A percentile compares a stretch with the other conserved stretches of the same genome.
phyloP scores from a whole-genome alignment of 129 eudicot genomes.

The Arctium minus region DNA sequence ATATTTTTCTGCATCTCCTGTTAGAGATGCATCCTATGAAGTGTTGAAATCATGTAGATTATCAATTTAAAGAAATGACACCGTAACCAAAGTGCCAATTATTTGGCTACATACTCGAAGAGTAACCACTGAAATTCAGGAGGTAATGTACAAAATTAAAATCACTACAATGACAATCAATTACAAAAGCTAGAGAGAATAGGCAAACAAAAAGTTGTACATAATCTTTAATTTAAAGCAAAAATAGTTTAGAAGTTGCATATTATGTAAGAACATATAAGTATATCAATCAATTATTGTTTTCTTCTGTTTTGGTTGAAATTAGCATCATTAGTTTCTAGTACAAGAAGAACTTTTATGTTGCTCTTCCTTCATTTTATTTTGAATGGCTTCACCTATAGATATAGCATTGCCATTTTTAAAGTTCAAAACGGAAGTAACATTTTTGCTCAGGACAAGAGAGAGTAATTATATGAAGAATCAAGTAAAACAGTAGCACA shows the following conservation, averaged over 20 bases:
- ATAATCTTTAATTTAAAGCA: neutral
- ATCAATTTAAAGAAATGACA: constrained; percentile 14
- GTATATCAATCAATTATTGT: neutral
- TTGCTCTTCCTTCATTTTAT: neutral
- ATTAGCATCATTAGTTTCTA: neutral
- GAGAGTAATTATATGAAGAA: too few species aligned
- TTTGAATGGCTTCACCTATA: too few species aligned
- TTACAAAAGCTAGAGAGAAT: neutral
- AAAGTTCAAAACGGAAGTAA: too few species aligned
- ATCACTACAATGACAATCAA: neutral
- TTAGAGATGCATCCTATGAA: constrained; percentile 55
- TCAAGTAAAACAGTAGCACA: too few species aligned
- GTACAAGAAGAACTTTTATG: neutral
- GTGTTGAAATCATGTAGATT: constrained; percentile 14
- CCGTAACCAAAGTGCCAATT: neutral
- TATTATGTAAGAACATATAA: neutral
- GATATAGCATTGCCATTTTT: too few species aligned
- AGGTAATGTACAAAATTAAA: neutral
- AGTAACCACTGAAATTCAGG: constrained; percentile 6
- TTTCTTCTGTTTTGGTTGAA: neutral
- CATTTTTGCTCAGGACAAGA: too few species aligned
- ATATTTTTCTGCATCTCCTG: constrained; percentile 90
- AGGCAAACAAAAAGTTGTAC: neutral
- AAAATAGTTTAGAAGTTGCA: neutral
- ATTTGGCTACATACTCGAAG: neutral